Evolutionary conservation across 352 stramenopile species (phyloP), one percentile per base, ranked within the genome.

Genomic region (Phytophthora brassicae): DNA sequence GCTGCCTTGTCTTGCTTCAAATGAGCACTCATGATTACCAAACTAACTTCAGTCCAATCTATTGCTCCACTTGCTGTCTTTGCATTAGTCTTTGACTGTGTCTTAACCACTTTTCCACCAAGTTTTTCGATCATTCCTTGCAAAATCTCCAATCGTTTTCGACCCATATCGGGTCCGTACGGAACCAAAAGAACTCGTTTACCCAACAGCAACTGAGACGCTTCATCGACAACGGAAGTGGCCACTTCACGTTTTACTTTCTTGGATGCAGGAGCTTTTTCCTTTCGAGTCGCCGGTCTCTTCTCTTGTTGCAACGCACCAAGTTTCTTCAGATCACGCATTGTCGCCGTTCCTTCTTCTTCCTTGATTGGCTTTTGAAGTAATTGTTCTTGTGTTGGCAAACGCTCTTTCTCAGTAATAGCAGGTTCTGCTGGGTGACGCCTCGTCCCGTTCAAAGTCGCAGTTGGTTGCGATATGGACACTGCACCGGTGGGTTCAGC

Each of bases 81-180:
- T 1, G 24, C n/a, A 17, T 17, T 50, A 16, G 46, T 44, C 23
- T 61, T 73, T 9, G 41, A 19, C 8, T 60, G 26, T 0, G 16
- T 22, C 8, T 72, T 33, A 13, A 86, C 68, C 7, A 87, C 61
- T 13, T 4, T 66, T 13, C 79, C 79, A 24, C 81, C 81, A 4
- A 90, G 39, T 35, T 83, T 84, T 11, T 60, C 20, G 7, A 91
- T 64, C 55, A 90, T 75, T 24, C 83, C 66, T 23, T 74, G 61
- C 68, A 84, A 88, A 46, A 94, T 84, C 26, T 80, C 72, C 22
- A 90, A 54, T 28, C 82, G 75, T 41, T 80, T 87, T 6, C 75
- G 72, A 65, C 81, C 84, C 65, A 94, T 83, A 41, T 92, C 85
- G 0, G 60, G 47, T 12, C 85, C 82, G 11, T 86, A 61, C 0